These are phyloP conservation scores for Chaetomium strumarium DNA, from an alignment of 2,329 filamentous ascomycete genomes.

Conservation along the genomic window DNA sequence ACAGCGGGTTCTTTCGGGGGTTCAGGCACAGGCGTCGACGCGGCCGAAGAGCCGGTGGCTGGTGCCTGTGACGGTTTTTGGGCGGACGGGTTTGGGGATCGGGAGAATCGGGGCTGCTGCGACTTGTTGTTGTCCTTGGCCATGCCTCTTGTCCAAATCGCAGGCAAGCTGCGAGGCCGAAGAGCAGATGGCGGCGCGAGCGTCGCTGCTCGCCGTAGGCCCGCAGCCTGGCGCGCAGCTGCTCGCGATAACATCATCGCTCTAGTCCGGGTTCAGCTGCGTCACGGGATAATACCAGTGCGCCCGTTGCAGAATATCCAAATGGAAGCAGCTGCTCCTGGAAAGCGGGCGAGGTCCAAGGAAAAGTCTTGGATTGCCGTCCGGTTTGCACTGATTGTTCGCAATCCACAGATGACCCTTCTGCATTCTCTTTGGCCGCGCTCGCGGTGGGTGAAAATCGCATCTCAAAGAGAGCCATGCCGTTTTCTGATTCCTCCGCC, in stretches of 20 bases:
- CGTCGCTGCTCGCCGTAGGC: constrained; percentile 29
- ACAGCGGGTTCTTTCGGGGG: constrained; percentile 2
- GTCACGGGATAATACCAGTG: too few species aligned
- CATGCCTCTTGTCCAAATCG: constrained; percentile 40
- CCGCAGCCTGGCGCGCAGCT: constrained; percentile 31
- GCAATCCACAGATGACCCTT: too few species aligned
- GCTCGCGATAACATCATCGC: constrained; percentile 36
- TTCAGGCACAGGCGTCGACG: constrained; percentile 1
- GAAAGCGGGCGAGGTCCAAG: too few species aligned
- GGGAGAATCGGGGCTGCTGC: constrained; percentile 23
- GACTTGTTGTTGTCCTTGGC: constrained; percentile 35
- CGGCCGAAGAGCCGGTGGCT: not conserved
- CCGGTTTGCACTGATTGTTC: too few species aligned
- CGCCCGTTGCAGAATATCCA: too few species aligned
- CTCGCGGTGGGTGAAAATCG: too few species aligned
- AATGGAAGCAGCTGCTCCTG: too few species aligned
- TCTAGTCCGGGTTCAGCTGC: not conserved
- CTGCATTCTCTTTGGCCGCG: too few species aligned
- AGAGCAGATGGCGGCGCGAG: constrained; percentile 27
- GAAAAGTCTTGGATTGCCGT: too few species aligned
- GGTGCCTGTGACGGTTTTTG: constrained; percentile 17
- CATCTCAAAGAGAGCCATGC: too few species aligned
- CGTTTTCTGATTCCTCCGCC: too few species aligned
- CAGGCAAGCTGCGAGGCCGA: constrained; percentile 30
- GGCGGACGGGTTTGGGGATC: constrained; percentile 16